phyloP scores from a whole-genome alignment of 2,329 filamentous ascomycete genomes.

The Epichloe elymi region DNA sequence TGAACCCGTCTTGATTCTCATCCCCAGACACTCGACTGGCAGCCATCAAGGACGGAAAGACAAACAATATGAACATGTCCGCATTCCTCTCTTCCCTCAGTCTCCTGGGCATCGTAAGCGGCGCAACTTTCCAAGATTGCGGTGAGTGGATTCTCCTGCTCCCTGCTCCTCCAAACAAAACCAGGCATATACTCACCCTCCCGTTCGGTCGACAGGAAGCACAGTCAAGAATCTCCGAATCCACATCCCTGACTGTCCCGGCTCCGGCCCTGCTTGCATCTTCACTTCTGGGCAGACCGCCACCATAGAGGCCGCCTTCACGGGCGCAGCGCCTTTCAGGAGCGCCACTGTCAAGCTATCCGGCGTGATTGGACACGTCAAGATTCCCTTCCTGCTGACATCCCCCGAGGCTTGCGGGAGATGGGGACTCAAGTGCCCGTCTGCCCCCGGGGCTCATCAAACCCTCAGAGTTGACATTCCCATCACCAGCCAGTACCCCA shows the following conservation, averaged over 20 bases:
- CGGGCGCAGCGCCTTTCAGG: neutral
- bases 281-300: neutral
- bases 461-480: neutral
- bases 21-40: too few relatives aligned
- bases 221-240: slow-evolving; percentile 1
- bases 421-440: slow-evolving; percentile 4
- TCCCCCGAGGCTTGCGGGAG: slow-evolving; percentile 1
- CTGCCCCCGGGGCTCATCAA: neutral
- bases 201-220: neutral
- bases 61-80: neutral
- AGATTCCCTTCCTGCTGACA: neutral
- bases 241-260: slow-evolving; percentile 5
- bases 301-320: slow-evolving; percentile 1
- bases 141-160: neutral
- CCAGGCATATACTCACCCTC: neutral
- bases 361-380: neutral
- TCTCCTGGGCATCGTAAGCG: neutral
- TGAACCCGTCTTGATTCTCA: neutral
- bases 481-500: neutral
- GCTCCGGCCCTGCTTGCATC: neutral
- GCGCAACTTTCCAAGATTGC: neutral
- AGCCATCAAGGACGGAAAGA: too few relatives aligned
- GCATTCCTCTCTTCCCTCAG: neutral
- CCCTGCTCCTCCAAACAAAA: neutral
- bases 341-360: neutral